Evolutionary conservation across 1,284 basidiomycete species (phyloP).

Genomic region (Pascua guehoae): DNA sequence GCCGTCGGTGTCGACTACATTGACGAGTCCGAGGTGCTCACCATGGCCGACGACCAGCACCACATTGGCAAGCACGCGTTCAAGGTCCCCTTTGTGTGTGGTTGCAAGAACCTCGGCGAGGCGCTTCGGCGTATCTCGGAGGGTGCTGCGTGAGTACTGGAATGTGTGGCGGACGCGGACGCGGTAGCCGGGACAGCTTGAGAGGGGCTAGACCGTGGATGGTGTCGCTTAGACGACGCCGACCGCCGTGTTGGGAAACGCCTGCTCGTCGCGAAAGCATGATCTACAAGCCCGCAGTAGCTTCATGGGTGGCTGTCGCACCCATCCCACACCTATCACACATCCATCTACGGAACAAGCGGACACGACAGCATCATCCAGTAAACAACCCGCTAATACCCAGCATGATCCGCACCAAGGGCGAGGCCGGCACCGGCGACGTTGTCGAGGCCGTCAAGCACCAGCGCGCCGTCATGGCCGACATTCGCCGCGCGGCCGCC

Average conservation of each 20-base stretch:
- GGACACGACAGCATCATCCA: too few relatives aligned
- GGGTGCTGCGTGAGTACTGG: constrained; percentile 70
- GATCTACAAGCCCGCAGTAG: too few relatives aligned
- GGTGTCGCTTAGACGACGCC: too few relatives aligned
- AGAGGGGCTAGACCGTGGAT: too few relatives aligned
- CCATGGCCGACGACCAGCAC: constrained; percentile 87
- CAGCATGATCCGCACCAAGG: constrained; percentile 86
- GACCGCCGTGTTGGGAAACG: too few relatives aligned
- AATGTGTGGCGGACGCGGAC: too few relatives aligned
- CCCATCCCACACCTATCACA: too few relatives aligned
- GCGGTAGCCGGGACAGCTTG: too few relatives aligned
- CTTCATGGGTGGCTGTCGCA: too few relatives aligned
- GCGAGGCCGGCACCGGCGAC: constrained; percentile 96
- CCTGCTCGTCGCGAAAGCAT: too few relatives aligned
- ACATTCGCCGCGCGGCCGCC: constrained; percentile 66
- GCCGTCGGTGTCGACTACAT: constrained; percentile 96
- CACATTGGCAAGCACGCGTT: constrained; percentile 78
- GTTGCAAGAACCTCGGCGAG: constrained; percentile 65
- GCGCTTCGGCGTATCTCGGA: constrained; percentile 94
- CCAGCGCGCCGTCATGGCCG: constrained; percentile 74
- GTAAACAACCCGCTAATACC: neutral
- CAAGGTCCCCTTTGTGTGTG: constrained; percentile 68
- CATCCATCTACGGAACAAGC: too few relatives aligned
- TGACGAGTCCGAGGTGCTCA: constrained; percentile 94
- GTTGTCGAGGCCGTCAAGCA: constrained; percentile 96